Percentiles rank a stretch among this genome's conserved stretches.
phyloP scores from a whole-genome alignment of 2,329 filamentous ascomycete species.

The Zasmidium cellare region DNA sequence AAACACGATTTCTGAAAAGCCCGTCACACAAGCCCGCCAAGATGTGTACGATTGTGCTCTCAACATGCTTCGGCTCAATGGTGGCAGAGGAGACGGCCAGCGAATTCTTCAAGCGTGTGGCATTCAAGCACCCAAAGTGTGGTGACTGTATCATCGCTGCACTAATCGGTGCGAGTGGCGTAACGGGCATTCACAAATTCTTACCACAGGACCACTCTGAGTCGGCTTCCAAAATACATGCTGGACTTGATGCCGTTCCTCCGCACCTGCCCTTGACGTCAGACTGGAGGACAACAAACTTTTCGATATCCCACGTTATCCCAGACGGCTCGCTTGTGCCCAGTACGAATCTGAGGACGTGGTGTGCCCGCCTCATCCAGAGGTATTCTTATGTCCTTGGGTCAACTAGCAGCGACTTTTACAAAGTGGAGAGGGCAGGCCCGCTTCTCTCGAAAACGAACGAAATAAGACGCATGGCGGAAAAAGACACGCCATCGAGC shows the following conservation, averaged over 20 bases:
- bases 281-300: background rate
- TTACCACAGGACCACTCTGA: too few relatives aligned
- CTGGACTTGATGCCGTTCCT: too few relatives aligned
- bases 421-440: background rate
- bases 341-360: background rate
- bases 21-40: background rate
- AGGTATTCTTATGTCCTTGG: background rate
- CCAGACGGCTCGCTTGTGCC: background rate
- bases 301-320: background rate
- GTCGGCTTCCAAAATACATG: too few relatives aligned
- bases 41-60: background rate
- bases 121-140: too few relatives aligned
- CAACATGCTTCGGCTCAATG: background rate
- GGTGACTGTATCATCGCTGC: too few relatives aligned
- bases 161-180: too few relatives aligned
- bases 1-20: background rate
- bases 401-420: background rate
- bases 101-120: too few relatives aligned
- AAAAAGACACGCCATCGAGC: too few relatives aligned
- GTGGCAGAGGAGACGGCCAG: too few relatives aligned
- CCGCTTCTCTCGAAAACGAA: background rate
- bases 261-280: background rate
- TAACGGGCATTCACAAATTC: too few relatives aligned
- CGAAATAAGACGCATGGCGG: too few relatives aligned
- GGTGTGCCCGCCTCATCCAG: background rate